These are phyloP conservation scores for Fusarium nygamai DNA, from an alignment of 2,329 filamentous ascomycete species.

Conservation along the genomic window DNA sequence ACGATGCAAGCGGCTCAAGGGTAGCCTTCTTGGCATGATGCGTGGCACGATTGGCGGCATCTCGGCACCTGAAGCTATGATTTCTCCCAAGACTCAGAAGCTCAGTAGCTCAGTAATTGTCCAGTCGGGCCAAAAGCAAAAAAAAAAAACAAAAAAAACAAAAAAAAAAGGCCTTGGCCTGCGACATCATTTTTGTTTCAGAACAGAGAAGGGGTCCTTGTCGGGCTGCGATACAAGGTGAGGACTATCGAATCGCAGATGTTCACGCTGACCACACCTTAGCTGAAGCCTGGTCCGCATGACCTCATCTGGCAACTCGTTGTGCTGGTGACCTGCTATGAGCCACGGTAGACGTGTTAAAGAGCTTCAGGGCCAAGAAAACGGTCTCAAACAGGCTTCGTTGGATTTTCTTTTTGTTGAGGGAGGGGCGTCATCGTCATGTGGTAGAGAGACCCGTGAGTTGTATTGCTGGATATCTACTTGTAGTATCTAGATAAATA, in stretches of 20 bases:
- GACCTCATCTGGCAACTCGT: constrained; percentile 37
- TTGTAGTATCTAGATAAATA: constrained; percentile 32
- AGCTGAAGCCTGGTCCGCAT: constrained; percentile 32
- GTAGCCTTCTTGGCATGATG: constrained; percentile 19
- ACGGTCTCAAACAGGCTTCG: constrained; percentile 35
- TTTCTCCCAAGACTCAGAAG: neutral
- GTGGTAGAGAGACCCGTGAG: constrained; percentile 27
- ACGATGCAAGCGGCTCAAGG: constrained; percentile 33
- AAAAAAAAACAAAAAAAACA: no score
- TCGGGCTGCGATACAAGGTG: neutral
- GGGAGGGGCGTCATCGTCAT: constrained; percentile 37
- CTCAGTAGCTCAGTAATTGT: constrained; percentile 17
- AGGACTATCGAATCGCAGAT: constrained; percentile 22
- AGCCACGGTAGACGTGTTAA: constrained; percentile 31
- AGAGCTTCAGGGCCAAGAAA: constrained; percentile 22
- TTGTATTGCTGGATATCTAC: neutral
- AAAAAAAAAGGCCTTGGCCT: constrained; percentile 1
- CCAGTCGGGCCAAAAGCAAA: neutral
- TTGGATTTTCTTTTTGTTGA: constrained; percentile 1
- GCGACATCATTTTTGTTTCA: constrained; percentile 40
- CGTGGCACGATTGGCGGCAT: constrained; percentile 6
- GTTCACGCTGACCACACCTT: constrained; percentile 24
- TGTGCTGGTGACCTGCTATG: constrained; percentile 20
- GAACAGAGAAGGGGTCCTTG: constrained; percentile 15
- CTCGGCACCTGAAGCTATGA: constrained; percentile 9